A percentile compares a stretch with the other conserved stretches of the same genome.
These are phyloP conservation scores for Pistacia atlantica DNA, from an alignment of 345 rosid species.

Conservation along the genomic window DNA sequence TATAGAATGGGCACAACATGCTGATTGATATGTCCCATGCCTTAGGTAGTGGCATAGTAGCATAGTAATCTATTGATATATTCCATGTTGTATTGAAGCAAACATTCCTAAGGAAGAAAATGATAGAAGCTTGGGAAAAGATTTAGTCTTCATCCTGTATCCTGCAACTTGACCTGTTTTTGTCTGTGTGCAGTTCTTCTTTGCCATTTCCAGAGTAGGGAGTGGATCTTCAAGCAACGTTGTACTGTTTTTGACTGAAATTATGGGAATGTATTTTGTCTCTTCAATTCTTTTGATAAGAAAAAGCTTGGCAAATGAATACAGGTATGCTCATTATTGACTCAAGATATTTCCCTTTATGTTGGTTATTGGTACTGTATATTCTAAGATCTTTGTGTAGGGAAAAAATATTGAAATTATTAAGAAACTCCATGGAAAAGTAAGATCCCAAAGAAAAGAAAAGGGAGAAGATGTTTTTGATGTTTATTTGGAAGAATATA, in stretches of 20 bases:
- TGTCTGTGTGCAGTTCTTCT: conserved; percentile 79
- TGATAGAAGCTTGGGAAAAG: background rate
- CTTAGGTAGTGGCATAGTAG: background rate
- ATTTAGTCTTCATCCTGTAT: background rate
- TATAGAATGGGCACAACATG: background rate
- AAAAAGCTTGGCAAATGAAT: conserved; percentile 91
- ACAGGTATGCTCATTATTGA: conserved; percentile 55
- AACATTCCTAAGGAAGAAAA: background rate
- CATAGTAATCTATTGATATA: background rate
- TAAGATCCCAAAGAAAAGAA: no score
- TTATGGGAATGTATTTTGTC: conserved; percentile 98
- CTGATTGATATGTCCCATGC: background rate
- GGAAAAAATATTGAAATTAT: background rate
- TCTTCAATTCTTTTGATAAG: conserved; percentile 95
- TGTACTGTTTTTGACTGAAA: conserved; percentile 92
- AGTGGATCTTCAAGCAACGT: conserved; percentile 99
- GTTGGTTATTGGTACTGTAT: background rate
- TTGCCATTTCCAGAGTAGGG: conserved; percentile 97
- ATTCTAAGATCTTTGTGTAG: background rate
- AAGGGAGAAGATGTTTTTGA: no score
- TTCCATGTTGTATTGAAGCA: background rate
- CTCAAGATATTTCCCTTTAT: background rate
- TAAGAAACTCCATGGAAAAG: no score
- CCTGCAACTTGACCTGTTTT: conserved; percentile 26
- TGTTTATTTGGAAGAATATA: no score